These are phyloP conservation scores for Plasmodium vivax DNA, from an alignment of 169 alveolate genomes.

Conservation along the genomic window DNA sequence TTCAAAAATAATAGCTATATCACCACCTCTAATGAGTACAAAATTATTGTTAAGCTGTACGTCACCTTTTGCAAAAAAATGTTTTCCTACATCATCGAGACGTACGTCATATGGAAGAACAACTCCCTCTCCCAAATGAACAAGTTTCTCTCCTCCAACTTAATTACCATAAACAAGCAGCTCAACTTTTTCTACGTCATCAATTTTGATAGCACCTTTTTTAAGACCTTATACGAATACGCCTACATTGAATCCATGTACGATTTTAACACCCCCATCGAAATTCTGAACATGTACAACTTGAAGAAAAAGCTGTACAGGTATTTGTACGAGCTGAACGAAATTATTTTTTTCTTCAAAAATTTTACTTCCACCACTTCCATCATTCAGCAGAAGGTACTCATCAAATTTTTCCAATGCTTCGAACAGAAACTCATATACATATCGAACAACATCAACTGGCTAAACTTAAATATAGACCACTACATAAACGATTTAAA, in stretches of 20 bases:
- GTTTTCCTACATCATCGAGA: slow-evolving; percentile 57
- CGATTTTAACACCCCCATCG: slow-evolving; percentile 58
- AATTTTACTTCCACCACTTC: slow-evolving; percentile 45
- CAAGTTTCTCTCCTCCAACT: slow-evolving; percentile 46
- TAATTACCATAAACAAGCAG: slow-evolving; percentile 66
- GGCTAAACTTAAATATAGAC: slow-evolving; percentile 68
- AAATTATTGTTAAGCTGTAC: slow-evolving; percentile 59
- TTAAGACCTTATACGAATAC: slow-evolving; percentile 66
- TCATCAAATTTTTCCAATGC: slow-evolving; percentile 48
- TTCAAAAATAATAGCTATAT: slow-evolving; percentile 60
- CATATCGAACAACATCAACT: slow-evolving; percentile 58
- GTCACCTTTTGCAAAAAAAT: slow-evolving; percentile 70
- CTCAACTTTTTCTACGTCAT: slow-evolving; percentile 61
- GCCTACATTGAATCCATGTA: slow-evolving; percentile 56
- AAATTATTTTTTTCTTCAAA: slow-evolving; percentile 49
- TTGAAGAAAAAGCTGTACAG: slow-evolving; percentile 55
- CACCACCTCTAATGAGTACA: slow-evolving; percentile 71
- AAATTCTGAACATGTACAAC: slow-evolving; percentile 57
- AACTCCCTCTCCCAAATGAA: slow-evolving; percentile 69
- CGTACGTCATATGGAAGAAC: slow-evolving; percentile 44
- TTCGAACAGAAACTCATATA: slow-evolving; percentile 69
- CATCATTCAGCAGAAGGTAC: slow-evolving; percentile 45
- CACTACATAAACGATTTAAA: slow-evolving; percentile 67
- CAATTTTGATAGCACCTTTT: slow-evolving; percentile 53
- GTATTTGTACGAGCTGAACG: slow-evolving; percentile 57